Evolutionary conservation across 2,329 filamentous ascomycete genomes (phyloP).

Genomic region (Talaromyces islandicus): DNA sequence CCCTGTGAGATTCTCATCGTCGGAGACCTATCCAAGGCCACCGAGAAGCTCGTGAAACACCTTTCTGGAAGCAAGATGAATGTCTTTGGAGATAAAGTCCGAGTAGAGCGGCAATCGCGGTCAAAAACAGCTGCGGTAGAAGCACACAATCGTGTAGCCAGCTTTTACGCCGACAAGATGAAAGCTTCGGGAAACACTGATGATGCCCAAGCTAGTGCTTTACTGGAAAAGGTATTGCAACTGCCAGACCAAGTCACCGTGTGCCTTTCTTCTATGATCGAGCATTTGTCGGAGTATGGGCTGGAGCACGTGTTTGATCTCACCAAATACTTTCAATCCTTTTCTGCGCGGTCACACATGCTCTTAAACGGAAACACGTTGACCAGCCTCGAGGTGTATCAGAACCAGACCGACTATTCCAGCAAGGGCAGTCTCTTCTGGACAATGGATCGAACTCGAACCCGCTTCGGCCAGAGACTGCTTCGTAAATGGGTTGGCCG

Average conservation of each 20-base stretch:
- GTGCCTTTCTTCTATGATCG: constrained; percentile 95
- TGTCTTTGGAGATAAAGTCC: constrained; percentile 83
- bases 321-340: constrained; percentile 95
- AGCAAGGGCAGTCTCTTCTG: constrained; percentile 89
- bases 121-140: constrained; percentile 77
- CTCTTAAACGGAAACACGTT: constrained; percentile 90
- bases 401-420: constrained; percentile 82
- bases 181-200: constrained; percentile 52
- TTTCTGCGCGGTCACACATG: constrained; percentile 93
- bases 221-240: constrained; percentile 80
- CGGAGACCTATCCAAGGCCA: constrained; percentile 80
- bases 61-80: constrained; percentile 84
- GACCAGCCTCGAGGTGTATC: constrained; percentile 89
- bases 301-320: constrained; percentile 92
- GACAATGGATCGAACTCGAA: constrained; percentile 88
- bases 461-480: constrained; percentile 79
- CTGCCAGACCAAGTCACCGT: constrained; percentile 82
- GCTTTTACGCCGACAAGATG: constrained; percentile 85
- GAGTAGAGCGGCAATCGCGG: constrained; percentile 73
- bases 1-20: constrained; percentile 94
- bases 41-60: constrained; percentile 86
- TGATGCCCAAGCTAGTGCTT: constrained; percentile 53
- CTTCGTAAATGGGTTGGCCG: constrained; percentile 93
- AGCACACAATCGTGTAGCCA: constrained; percentile 80
- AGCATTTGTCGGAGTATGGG: constrained; percentile 83